Base-by-base conservation (phyloP, 2,329 filamentous ascomycete species). In the Xylariaceae sp. region DNA sequence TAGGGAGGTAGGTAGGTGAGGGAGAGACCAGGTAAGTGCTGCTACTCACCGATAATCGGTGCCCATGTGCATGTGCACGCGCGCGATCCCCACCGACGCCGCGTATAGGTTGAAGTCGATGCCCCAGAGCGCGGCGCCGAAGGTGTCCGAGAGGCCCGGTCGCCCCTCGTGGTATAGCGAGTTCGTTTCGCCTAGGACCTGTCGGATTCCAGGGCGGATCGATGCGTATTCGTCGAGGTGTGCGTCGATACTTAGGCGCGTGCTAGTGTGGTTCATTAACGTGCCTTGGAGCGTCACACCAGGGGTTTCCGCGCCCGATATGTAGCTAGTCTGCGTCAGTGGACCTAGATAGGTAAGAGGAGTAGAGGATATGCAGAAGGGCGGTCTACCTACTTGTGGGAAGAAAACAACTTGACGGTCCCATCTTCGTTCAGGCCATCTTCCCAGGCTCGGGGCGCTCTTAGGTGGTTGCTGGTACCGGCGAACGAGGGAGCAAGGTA, bases 81-180 rank as follows among this genome's bases (percentile, higher is more conserved):
- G 79, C 44, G 73, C 73, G 70, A 88, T 81, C 16, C 80, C 81
- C 2, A 78, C 77, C 0, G 79, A 74, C 1, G 85, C 85, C 50
- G 77, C 78, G 66, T 81, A 83, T 5, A 88, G 74, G 60, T 81
- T 81, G 73, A 86, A 88, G 70, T 88, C 85, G 12, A 87, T 65
- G 20, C 77, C 82, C 85, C 85, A 88, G 18, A 88, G 80, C 9
- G 85, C 84, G 9, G 85, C 85, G 37, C 85, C 86, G 67, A 88
- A 89, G 0, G 82, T 77, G 72, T 88, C 85, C 40, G 83, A 86
- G 18, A 88, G 74, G 0, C 85, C 84, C 0, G 84, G 81, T 5
- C 77, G 77, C 52, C 85, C 86, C 72, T 88, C 75, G 67, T 84
- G 82, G 71, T 82, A 87, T 9, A 88, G 77, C 7, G 81, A 85